Percentiles rank a stretch among this genome's conserved stretches.
These are phyloP conservation scores for Lagenidium giganteum DNA, from an alignment of 352 stramenopile genomes.

Conservation along the genomic window DNA sequence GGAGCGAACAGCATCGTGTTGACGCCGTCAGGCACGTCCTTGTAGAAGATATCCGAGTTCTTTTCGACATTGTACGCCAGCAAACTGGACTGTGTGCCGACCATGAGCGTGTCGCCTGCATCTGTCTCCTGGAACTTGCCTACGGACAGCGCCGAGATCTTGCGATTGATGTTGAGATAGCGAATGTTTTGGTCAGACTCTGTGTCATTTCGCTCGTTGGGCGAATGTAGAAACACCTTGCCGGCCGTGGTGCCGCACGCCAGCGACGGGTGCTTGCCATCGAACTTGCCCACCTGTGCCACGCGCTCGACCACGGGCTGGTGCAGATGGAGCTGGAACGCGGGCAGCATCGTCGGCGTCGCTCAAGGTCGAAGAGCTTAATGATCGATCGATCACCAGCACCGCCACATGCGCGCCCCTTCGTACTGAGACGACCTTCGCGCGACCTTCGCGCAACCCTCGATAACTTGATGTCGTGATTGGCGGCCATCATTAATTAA, in stretches of 20 bases:
- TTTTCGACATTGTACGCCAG: conserved; percentile 91
- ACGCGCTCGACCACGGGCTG: conserved; percentile 75
- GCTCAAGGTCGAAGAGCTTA: too few relatives aligned
- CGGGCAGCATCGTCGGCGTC: conserved; percentile 68
- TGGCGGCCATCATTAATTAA: too few relatives aligned
- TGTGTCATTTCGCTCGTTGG: conserved; percentile 65
- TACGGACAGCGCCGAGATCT: conserved; percentile 74
- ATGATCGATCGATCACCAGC: too few relatives aligned
- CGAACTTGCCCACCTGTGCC: conserved; percentile 74
- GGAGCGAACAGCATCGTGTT: conserved; percentile 79
- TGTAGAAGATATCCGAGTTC: conserved; percentile 93
- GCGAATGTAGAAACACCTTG: conserved; percentile 90
- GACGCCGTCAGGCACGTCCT: conserved; percentile 82
- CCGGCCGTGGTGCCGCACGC: conserved; percentile 83
- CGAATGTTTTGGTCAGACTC: conserved; percentile 54
- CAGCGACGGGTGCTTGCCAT: conserved; percentile 71
- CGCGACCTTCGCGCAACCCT: conserved; percentile 1
- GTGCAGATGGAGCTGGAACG: conserved; percentile 79
- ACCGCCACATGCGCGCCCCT: too few relatives aligned
- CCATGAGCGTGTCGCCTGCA: conserved; percentile 74
- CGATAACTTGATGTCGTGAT: conserved; percentile 5
- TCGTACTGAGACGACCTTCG: not conserved
- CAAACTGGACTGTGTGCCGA: conserved; percentile 87
- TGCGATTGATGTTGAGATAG: conserved; percentile 92
- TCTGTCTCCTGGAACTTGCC: conserved; percentile 64